Percentiles rank a stretch among this genome's conserved stretches.
phyloP scores from a whole-genome alignment of 768 basidiomycete species.

The Paxillus rubicundulus region DNA sequence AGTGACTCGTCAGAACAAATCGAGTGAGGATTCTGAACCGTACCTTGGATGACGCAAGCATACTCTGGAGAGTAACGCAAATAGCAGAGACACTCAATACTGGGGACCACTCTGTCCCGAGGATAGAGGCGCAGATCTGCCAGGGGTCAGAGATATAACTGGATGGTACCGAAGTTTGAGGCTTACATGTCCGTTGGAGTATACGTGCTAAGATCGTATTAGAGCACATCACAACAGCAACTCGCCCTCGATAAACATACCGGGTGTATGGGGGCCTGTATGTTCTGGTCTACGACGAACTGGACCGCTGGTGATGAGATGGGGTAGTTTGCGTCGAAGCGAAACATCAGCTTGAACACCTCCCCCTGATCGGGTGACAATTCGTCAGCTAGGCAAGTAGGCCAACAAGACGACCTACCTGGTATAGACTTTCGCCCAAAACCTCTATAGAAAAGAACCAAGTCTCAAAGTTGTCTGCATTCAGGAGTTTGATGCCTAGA shows the following conservation, averaged over 20 bases:
- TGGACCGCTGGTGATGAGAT: constrained; percentile 87
- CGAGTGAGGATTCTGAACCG: not conserved
- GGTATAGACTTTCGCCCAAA: constrained; percentile 78
- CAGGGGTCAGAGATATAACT: constrained; percentile 15
- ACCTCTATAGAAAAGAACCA: constrained; percentile 83
- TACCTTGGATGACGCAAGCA: constrained; percentile 92
- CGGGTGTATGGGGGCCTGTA: constrained; percentile 74
- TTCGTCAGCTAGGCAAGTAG: constrained; percentile 1
- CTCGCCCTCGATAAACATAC: constrained; percentile 41
- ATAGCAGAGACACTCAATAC: constrained; percentile 81
- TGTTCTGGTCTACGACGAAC: constrained; percentile 67
- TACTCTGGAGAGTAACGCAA: constrained; percentile 85
- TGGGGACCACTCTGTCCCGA: constrained; percentile 88
- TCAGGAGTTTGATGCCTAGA: constrained; percentile 68
- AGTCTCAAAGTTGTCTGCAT: constrained; percentile 72
- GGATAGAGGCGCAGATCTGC: constrained; percentile 86
- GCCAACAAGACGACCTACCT: constrained; percentile 39
- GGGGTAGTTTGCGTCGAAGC: constrained; percentile 79
- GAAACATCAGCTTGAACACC: constrained; percentile 74
- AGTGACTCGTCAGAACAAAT: not conserved
- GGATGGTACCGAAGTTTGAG: not conserved
- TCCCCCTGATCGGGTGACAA: constrained; percentile 52
- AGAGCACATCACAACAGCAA: constrained; percentile 6
- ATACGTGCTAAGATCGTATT: constrained; percentile 61
- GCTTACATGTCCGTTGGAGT: constrained; percentile 82